Conservation (phyloP, 176 grass and related monocot species). For the Puya raimondii region DNA sequence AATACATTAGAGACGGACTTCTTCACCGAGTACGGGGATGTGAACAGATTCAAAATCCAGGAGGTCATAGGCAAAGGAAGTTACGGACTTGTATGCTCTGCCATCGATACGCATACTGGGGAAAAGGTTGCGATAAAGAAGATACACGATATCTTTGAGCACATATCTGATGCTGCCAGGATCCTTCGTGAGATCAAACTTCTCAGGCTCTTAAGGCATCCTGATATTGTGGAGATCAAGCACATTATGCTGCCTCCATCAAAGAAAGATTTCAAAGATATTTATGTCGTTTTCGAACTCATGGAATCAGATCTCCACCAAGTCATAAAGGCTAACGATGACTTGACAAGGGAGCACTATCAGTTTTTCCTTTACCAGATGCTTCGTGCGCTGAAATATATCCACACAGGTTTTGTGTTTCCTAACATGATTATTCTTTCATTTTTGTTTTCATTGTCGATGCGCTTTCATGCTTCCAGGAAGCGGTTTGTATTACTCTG, state of each 20-base stretch:
- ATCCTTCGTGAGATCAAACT: conserved; percentile 10
- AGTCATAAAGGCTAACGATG: conserved; percentile 15
- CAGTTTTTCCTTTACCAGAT: conserved; percentile 14
- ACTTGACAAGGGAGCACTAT: conserved; percentile 8
- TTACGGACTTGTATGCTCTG: conserved; percentile 3
- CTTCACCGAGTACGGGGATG: conserved; percentile 7
- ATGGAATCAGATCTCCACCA: conserved; percentile 17
- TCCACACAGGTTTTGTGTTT: conserved; percentile 5
- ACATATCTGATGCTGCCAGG: conserved; percentile 14
- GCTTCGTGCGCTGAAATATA: conserved; percentile 13
- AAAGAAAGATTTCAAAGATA: conserved; percentile 16
- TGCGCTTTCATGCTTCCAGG: too few relatives aligned
- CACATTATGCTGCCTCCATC: conserved; percentile 13
- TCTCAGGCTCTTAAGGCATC: conserved; percentile 12
- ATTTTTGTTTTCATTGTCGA: too few relatives aligned
- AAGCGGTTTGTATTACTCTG: too few relatives aligned
- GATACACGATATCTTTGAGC: conserved; percentile 14
- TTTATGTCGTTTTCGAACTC: conserved; percentile 12
- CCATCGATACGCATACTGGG: conserved; percentile 3
- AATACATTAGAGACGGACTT: conserved; percentile 9
- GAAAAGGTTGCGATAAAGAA: conserved; percentile 14
- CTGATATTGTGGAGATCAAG: conserved; percentile 14
- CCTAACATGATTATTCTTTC: neutral
- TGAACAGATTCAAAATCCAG: conserved; percentile 5
- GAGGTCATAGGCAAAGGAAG: conserved; percentile 13